Base-by-base conservation (phyloP, 176 grass and related monocot species). In the Lolium multiflorum region DNA sequence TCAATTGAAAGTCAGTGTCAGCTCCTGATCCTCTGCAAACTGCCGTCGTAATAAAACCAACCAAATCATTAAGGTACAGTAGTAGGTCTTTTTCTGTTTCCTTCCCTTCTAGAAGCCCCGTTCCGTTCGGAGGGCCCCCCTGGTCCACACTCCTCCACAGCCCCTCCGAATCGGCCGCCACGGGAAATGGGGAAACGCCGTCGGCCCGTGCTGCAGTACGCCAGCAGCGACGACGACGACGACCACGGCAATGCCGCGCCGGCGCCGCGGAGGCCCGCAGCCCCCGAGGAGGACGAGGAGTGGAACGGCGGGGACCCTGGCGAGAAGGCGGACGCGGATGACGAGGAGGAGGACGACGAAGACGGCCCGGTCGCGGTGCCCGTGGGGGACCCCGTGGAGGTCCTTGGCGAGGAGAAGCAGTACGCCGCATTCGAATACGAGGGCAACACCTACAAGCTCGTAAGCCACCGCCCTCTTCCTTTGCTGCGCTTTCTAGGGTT, bases 351-450 rank as follows among this genome's bases (percentile, higher is more conserved):
- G 4, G 52, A 81, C 31, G 83, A 87, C 48, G 94, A 88, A 15
- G 84, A 90, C 14, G 88, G 41, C 16, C 38, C 75, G 6, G 92
- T 77, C 35, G 88, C 97, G 10, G 91, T 89, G 80, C 85, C 93
- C 46, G 77, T 94, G 10, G 92, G 97, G 48, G 65, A 91, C 0
- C 86, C 88, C 0, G 61, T 99, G 57, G 95, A 82, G 92, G 80
- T 96, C 86, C 88, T 76, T 20, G 92, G 89, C 51, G 88, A 92
- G 76, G 94, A 94, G 87, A 84, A 72, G 71, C 87, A 96, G 31
- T 99, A 91, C 38, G 1, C 79, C 47, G 94, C 94, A 41, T 99
- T 94, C 59, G 88, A 94, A 83, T 96, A 89, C 79, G 97, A 99
- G 59, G 92, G 93, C 10, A 94, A 96, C 81, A 80, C 74, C 13